Conservation (phyloP, 768 basidiomycete genomes). For the Coprinellus micaceus region DNA sequence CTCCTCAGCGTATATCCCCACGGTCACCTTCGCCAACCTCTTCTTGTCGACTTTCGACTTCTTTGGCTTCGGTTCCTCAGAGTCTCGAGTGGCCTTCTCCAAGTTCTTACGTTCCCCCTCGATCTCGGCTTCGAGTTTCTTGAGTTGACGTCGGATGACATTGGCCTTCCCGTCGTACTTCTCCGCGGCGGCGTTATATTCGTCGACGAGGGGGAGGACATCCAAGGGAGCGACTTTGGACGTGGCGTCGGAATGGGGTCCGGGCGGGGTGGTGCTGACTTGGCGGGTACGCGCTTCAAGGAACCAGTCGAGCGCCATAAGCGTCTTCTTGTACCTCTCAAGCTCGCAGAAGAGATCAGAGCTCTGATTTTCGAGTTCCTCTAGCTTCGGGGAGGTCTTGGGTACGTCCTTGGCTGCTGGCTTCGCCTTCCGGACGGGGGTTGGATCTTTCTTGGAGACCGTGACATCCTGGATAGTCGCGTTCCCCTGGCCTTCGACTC, state of each 20-base stretch:
- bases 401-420: background rate
- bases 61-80: background rate
- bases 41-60: slow-evolving; percentile 13
- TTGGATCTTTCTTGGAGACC: slow-evolving; percentile 16
- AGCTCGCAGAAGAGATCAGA: slow-evolving; percentile 18
- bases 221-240: slow-evolving; percentile 14
- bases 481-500: slow-evolving; percentile 31
- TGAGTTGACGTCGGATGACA: slow-evolving; percentile 18
- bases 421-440: background rate
- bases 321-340: slow-evolving; percentile 19
- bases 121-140: slow-evolving; percentile 16
- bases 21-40: slow-evolving; percentile 19
- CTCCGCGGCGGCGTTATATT: slow-evolving; percentile 22
- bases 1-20: slow-evolving; percentile 24
- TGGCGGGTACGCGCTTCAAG: slow-evolving; percentile 20
- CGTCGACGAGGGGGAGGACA: slow-evolving; percentile 24
- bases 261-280: slow-evolving; percentile 17
- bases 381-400: slow-evolving; percentile 21
- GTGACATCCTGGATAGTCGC: slow-evolving; percentile 36
- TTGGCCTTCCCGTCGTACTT: slow-evolving; percentile 22
- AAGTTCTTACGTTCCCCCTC: slow-evolving; percentile 15
- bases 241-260: slow-evolving; percentile 10
- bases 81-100: too few relatives aligned
- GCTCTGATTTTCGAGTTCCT: slow-evolving; percentile 16
- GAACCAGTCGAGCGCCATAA: slow-evolving; percentile 23